Evolutionary conservation across 2,329 filamentous ascomycete genomes (phyloP).

Genomic region (Trichoderma hamatum): DNA sequence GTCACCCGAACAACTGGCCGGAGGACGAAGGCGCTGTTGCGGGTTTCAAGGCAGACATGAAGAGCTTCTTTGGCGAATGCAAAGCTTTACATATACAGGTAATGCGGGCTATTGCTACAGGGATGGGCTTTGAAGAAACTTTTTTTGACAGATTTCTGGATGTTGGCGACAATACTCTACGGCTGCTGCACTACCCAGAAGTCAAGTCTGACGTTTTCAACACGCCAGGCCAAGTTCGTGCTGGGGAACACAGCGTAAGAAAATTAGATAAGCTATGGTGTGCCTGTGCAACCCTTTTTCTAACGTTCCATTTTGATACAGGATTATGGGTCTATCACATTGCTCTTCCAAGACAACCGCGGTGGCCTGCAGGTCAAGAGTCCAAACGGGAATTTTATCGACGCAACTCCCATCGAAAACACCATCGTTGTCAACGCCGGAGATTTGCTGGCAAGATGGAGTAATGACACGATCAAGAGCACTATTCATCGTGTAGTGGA

Average conservation of each 20-base stretch:
- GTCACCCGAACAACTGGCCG: slow-evolving; percentile 78
- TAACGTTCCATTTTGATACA: slow-evolving; percentile 27
- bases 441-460: slow-evolving; percentile 84
- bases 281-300: not conserved
- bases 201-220: slow-evolving; percentile 68
- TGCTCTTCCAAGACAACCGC: slow-evolving; percentile 62
- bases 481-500: slow-evolving; percentile 90
- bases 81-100: slow-evolving; percentile 74
- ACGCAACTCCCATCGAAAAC: slow-evolving; percentile 78
- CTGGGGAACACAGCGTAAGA: slow-evolving; percentile 70
- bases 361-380: slow-evolving; percentile 65
- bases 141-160: slow-evolving; percentile 81
- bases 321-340: slow-evolving; percentile 64
- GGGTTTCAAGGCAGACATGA: slow-evolving; percentile 73
- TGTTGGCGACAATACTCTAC: slow-evolving; percentile 69
- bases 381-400: slow-evolving; percentile 75
- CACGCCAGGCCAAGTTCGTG: slow-evolving; percentile 71
- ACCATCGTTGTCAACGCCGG: slow-evolving; percentile 90
- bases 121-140: slow-evolving; percentile 68
- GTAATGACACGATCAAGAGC: slow-evolving; percentile 87
- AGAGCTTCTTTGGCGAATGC: slow-evolving; percentile 73
- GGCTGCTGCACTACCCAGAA: slow-evolving; percentile 76
- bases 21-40: slow-evolving; percentile 40
- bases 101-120: slow-evolving; percentile 84
- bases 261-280: not conserved